Percentiles rank a stretch among this genome's conserved stretches.
phyloP scores from a whole-genome alignment of 495 filamentous ascomycete species.

The Lepidopterella palustris region DNA sequence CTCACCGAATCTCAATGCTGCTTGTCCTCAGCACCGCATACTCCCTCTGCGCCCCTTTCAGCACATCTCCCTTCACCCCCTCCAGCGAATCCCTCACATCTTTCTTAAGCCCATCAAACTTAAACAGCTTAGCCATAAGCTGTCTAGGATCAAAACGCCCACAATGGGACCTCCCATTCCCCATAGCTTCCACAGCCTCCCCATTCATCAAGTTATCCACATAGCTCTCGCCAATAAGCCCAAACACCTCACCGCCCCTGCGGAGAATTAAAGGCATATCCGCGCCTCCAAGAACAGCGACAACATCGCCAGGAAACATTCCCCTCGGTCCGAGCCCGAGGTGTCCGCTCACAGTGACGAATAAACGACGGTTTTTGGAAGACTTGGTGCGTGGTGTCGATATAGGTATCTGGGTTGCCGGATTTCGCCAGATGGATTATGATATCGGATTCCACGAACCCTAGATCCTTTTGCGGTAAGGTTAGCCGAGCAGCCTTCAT shows the following conservation, averaged over 20 bases:
- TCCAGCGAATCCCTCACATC: no score
- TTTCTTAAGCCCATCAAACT: no score
- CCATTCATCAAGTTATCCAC: neutral
- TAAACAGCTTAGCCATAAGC: no score
- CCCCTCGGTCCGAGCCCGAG: neutral
- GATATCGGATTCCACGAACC: no score
- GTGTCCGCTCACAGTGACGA: conserved; percentile 2
- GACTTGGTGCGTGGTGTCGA: neutral
- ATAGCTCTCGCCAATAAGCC: conserved; percentile 5
- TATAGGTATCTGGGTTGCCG: neutral
- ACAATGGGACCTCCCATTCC: neutral
- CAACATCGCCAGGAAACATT: neutral
- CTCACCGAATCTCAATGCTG: no score
- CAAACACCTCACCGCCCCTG: neutral
- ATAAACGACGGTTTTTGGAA: neutral
- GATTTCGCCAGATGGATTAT: neutral
- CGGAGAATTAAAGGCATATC: conserved; percentile 3
- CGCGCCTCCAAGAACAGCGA: neutral
- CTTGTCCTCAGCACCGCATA: no score
- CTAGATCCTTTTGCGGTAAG: no score
- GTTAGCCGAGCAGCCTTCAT: no score
- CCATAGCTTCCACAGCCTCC: neutral
- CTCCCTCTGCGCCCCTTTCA: no score
- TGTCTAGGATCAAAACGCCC: neutral
- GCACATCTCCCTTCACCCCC: no score